Base-by-base conservation (phyloP, 2,329 filamentous ascomycete genomes). In the Ilyonectria robusta region DNA sequence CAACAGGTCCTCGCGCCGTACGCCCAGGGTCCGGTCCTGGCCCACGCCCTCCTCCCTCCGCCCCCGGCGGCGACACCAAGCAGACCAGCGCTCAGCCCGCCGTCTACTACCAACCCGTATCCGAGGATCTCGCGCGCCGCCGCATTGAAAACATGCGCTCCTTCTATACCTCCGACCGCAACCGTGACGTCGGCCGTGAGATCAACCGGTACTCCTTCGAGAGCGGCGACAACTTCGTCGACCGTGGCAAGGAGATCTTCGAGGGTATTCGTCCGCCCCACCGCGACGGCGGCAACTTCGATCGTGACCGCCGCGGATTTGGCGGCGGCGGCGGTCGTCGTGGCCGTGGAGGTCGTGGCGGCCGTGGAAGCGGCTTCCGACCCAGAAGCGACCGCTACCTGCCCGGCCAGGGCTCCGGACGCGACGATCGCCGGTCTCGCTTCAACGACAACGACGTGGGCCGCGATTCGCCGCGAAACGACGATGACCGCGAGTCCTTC, bases 141-240 rank as follows among this genome's bases (percentile, higher is more conserved):
- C 89, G 95, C 13, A 81, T 94, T 5, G 88, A 91, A 29, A 84
- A 82, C 66, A 84, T 90, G 77, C 81, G 78, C 15, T 79, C 81
- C 19, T 84, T 83, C 69, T 87, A 87, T 78, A 82, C 83, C 8
- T 78, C 74, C 35, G 80, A 85, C 50, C 75, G 75, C 29, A 66
- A 78, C 21, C 79, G 84, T 13, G 81, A 84, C 48, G 73, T 84
- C 42, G 85, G 84, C 68, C 78, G 83, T 67, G 81, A 85, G 59
- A 88, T 88, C 80, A 90, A 93, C 76, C 86, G 92, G 35, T 94
- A 93, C 77, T 92, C 91, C 0, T 94, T 94, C 72, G 92, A 94
- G 78, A 83, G 90, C 62, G 86, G 84, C 1, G 88, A 91, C 66
- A 76, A 80, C 6, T 89, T 94, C 60, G 91, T 94, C 50, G 92